These are phyloP conservation scores for Geoglossum cookeanum DNA, from an alignment of 2,329 filamentous ascomycete genomes.

Conservation along the genomic window DNA sequence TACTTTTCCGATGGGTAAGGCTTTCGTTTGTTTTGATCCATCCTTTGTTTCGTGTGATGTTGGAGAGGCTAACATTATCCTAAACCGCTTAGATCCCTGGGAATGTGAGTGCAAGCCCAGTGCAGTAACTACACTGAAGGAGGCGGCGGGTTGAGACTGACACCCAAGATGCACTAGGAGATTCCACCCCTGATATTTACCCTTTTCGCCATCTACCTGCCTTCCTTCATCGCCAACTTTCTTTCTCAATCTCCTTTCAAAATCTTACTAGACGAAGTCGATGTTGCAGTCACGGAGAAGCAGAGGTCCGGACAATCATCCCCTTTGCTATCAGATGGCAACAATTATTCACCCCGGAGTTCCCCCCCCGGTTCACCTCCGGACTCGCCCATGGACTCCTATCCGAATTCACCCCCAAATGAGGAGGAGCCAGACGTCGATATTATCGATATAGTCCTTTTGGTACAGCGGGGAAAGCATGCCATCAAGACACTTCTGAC, in stretches of 20 bases:
- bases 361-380: too few relatives aligned
- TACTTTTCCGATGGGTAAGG: constrained; percentile 44
- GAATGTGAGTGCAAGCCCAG: constrained; percentile 17
- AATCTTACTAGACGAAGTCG: constrained; percentile 38
- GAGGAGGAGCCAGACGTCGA: constrained; percentile 32
- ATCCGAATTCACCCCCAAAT: constrained; percentile 12
- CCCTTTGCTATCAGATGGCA: constrained; percentile 10
- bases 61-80: constrained; percentile 11
- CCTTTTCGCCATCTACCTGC: constrained; percentile 45
- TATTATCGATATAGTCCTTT: constrained; percentile 41
- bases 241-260: constrained; percentile 36
- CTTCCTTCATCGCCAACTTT: constrained; percentile 42
- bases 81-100: constrained; percentile 16
- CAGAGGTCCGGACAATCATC: constrained; percentile 12
- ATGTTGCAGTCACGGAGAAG: constrained; percentile 26
- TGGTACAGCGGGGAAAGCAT: constrained; percentile 36
- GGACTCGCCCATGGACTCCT: too few relatives aligned
- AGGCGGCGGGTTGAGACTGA: neutral
- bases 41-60: constrained; percentile 9
- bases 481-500: constrained; percentile 48
- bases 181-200: constrained; percentile 34
- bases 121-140: neutral
- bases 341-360: constrained; percentile 8
- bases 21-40: constrained; percentile 5
- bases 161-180: constrained; percentile 11